These are phyloP conservation scores for Colletotrichum lupini DNA, from an alignment of 2,329 filamentous ascomycete species.

Conservation along the genomic window DNA sequence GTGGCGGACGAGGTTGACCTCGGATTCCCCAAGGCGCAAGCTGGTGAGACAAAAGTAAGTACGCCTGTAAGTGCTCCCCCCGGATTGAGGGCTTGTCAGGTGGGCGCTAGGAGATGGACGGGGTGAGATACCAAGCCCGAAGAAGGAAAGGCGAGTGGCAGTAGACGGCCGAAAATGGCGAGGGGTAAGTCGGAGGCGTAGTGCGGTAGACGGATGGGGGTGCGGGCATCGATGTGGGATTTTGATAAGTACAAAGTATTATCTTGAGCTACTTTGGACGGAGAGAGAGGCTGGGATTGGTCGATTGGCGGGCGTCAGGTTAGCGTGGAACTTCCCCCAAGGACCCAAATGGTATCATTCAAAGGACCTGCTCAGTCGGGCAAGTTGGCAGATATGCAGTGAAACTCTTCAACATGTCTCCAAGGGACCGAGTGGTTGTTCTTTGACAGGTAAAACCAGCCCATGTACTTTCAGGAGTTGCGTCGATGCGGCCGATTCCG, in stretches of 20 bases:
- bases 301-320: conserved; percentile 1
- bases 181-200: conserved; percentile 5
- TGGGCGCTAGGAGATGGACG: conserved; percentile 1
- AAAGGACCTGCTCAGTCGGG: conserved; percentile 28
- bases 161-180: conserved; percentile 7
- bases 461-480: background rate
- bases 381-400: conserved; percentile 28
- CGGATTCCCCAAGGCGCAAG: background rate
- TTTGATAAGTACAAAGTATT: conserved; percentile 15
- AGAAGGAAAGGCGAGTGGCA: background rate
- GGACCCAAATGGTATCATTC: conserved; percentile 5
- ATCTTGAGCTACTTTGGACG: background rate
- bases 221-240: conserved; percentile 19
- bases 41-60: background rate
- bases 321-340: conserved; percentile 6
- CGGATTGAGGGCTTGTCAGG: background rate
- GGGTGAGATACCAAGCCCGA: background rate
- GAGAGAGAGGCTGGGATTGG: conserved; percentile 24
- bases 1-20: background rate
- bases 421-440: background rate
- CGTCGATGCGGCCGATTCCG: background rate
- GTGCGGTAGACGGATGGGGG: conserved; percentile 15
- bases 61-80: background rate
- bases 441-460: background rate
- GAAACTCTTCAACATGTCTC: conserved; percentile 22